phyloP scores from a whole-genome alignment of 495 filamentous ascomycete genomes.

The Poronia punctata region DNA sequence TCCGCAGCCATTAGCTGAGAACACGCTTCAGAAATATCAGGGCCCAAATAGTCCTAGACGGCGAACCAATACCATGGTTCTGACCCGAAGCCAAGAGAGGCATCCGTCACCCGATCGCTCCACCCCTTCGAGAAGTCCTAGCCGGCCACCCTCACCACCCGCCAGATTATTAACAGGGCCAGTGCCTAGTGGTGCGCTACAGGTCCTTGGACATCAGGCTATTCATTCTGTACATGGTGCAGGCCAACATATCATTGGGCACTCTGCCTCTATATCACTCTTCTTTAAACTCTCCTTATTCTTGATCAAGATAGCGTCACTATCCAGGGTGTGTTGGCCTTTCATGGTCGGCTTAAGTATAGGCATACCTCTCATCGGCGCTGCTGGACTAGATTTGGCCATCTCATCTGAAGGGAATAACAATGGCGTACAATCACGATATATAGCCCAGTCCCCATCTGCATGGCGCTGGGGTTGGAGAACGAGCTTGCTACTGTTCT shows the following conservation, averaged over 20 bases:
- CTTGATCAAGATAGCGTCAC: constrained; percentile 31
- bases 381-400: constrained; percentile 36
- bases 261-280: constrained; percentile 18
- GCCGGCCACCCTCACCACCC: constrained; percentile 26
- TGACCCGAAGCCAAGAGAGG: constrained; percentile 30
- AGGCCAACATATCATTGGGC: constrained; percentile 14
- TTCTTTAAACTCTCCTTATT: constrained; percentile 30
- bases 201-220: constrained; percentile 29
- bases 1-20: constrained; percentile 19
- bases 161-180: constrained; percentile 54
- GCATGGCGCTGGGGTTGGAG: constrained; percentile 29
- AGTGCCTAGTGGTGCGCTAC: constrained; percentile 41
- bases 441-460: constrained; percentile 4
- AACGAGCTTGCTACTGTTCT: constrained; percentile 29
- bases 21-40: constrained; percentile 26
- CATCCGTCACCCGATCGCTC: constrained; percentile 15
- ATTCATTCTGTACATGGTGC: constrained; percentile 26
- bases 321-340: constrained; percentile 39
- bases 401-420: constrained; percentile 11
- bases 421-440: constrained; percentile 8
- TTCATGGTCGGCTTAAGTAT: constrained; percentile 31
- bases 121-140: constrained; percentile 12
- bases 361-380: constrained; percentile 25
- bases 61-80: constrained; percentile 24
- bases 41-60: constrained; percentile 24